These are phyloP conservation scores for Cenchrus fungigraminus DNA, from an alignment of 176 grass and related monocot species.

Conservation along the genomic window DNA sequence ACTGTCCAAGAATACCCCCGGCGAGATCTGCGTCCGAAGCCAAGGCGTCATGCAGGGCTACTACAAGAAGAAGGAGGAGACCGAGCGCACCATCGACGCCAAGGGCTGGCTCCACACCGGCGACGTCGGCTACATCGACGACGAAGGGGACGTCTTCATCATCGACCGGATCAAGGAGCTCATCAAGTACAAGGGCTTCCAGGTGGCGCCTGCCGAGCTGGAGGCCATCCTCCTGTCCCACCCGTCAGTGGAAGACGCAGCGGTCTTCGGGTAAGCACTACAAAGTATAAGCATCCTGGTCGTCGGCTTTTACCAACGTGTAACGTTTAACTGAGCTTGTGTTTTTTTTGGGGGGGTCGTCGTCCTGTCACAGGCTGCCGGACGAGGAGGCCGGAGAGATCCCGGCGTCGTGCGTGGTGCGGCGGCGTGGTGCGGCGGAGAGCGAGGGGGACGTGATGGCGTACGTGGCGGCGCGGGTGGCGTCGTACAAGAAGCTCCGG, in stretches of 20 bases:
- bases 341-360: not conserved
- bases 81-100: conserved; percentile 67
- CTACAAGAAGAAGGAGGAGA: conserved; percentile 79
- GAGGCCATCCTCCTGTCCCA: conserved; percentile 84
- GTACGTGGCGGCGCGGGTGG: conserved; percentile 65
- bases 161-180: conserved; percentile 88
- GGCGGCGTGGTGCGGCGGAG: conserved; percentile 47
- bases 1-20: conserved; percentile 69
- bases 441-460: conserved; percentile 60
- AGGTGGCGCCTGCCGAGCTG: conserved; percentile 86
- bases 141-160: conserved; percentile 87
- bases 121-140: conserved; percentile 90
- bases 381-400: conserved; percentile 91
- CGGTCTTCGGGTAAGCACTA: conserved; percentile 71
- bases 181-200: conserved; percentile 97
- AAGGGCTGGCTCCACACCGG: conserved; percentile 89
- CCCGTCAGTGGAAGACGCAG: conserved; percentile 68
- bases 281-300: not conserved
- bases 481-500: conserved; percentile 84
- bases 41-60: conserved; percentile 93
- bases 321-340: too few relatives aligned
- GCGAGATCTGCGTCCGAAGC: conserved; percentile 84
- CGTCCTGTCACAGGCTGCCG: conserved; percentile 50
- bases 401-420: conserved; percentile 77
- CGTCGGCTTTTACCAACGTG: not conserved